phyloP scores from a whole-genome alignment of 2,329 filamentous ascomycete species.

The Simplicillium sp. region DNA sequence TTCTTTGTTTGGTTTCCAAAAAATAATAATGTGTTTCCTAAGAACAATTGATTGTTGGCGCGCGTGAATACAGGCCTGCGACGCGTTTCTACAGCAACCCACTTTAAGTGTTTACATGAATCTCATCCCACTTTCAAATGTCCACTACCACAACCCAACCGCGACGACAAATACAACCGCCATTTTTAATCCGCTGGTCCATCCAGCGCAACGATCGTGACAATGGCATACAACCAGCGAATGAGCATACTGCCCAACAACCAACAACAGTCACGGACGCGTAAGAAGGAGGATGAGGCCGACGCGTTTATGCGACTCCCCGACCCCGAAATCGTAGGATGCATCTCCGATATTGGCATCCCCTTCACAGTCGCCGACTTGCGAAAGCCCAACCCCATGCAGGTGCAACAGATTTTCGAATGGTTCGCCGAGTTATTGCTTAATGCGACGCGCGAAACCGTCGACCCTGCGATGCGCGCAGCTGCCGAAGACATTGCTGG shows the following conservation, averaged over 20 bases:
- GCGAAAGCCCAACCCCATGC: constrained; percentile 85
- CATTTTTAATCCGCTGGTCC: too few species aligned
- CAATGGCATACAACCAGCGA: constrained; percentile 49
- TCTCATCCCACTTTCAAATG: neutral
- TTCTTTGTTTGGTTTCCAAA: too few species aligned
- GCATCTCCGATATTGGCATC: constrained; percentile 94
- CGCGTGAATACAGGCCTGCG: neutral
- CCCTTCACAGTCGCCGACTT: constrained; percentile 79
- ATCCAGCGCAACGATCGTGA: neutral
- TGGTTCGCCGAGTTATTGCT: constrained; percentile 93
- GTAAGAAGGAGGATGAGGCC: constrained; percentile 50
- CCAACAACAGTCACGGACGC: constrained; percentile 41
- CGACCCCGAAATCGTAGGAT: constrained; percentile 81
- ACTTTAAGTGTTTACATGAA: neutral
- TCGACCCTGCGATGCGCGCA: constrained; percentile 90
- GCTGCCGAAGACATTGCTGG: constrained; percentile 81
- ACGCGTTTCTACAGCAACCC: constrained; percentile 9
- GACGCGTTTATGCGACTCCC: constrained; percentile 52
- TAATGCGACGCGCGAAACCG: constrained; percentile 85
- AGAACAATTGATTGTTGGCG: too few species aligned
- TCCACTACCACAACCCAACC: too few species aligned
- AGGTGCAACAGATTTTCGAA: constrained; percentile 96
- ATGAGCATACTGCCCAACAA: constrained; percentile 50
- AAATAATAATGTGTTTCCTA: too few species aligned
- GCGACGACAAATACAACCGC: neutral